Evolutionary conservation across 2,329 filamentous ascomycete species (phyloP).

Genomic region (Metarhizium album): DNA sequence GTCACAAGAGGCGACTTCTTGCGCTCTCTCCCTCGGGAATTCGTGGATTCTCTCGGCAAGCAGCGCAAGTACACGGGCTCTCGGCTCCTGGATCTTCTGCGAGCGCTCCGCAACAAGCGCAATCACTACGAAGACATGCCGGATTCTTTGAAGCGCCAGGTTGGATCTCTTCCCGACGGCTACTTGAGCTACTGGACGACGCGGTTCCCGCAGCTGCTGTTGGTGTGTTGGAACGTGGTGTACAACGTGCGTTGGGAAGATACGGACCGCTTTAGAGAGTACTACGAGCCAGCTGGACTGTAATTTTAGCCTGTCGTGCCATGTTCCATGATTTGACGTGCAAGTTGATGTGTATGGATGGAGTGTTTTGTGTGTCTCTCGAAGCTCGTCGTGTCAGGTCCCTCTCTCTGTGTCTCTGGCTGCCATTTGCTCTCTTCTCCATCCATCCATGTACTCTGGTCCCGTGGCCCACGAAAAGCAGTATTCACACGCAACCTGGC

Average conservation of each 20-base stretch:
- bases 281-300: slow-evolving; percentile 45
- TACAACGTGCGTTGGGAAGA: slow-evolving; percentile 52
- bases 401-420: too few relatives aligned
- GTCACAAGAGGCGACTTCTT: slow-evolving; percentile 68
- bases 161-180: slow-evolving; percentile 66
- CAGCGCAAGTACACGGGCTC: slow-evolving; percentile 89
- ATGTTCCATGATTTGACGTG: too few relatives aligned
- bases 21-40: slow-evolving; percentile 61
- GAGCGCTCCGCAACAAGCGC: slow-evolving; percentile 88
- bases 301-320: slow-evolving; percentile 7
- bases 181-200: slow-evolving; percentile 78
- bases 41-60: slow-evolving; percentile 83
- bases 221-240: slow-evolving; percentile 69
- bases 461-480: too few relatives aligned
- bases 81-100: slow-evolving; percentile 72
- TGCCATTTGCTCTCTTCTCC: too few relatives aligned
- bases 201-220: slow-evolving; percentile 66
- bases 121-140: slow-evolving; percentile 98
- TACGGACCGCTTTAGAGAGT: slow-evolving; percentile 59
- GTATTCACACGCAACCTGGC: too few relatives aligned
- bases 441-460: too few relatives aligned
- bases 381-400: too few relatives aligned
- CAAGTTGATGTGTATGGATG: too few relatives aligned
- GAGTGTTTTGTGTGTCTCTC: too few relatives aligned
- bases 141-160: slow-evolving; percentile 56